These are phyloP conservation scores for Wickerhamomyces bovis DNA, from an alignment of 805 yeast species.

Conservation along the genomic window DNA sequence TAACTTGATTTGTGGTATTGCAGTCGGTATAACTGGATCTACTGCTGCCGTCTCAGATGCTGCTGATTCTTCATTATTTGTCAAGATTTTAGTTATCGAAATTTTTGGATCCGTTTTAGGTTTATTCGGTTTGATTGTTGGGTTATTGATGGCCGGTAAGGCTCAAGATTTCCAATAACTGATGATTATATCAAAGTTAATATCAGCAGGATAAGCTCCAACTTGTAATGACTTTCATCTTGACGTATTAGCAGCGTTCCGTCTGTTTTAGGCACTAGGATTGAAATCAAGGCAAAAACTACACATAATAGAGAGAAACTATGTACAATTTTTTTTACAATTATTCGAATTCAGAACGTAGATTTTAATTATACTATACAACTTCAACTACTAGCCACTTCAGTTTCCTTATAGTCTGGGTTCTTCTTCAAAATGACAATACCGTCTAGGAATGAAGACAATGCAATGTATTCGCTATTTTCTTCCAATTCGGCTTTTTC, in stretches of 20 bases:
- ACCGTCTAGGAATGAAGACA: conserved; percentile 83
- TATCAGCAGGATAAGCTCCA: too few species aligned
- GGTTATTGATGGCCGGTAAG: conserved; percentile 93
- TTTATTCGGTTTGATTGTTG: conserved; percentile 92
- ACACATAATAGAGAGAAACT: neutral
- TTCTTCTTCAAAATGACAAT: conserved; percentile 88
- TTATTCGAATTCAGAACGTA: neutral
- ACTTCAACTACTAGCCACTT: conserved; percentile 16
- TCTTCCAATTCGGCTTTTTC: conserved; percentile 94
- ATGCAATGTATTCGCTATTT: conserved; percentile 83
- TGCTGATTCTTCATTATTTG: conserved; percentile 91
- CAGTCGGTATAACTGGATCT: conserved; percentile 96
- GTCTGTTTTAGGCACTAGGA: too few species aligned
- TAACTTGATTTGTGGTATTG: conserved; percentile 92
- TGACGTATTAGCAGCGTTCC: too few species aligned
- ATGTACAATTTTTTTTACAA: neutral
- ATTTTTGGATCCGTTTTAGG: conserved; percentile 97
- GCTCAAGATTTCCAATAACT: conserved; percentile 75
- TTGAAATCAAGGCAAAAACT: neutral
- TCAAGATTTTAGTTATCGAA: conserved; percentile 92
- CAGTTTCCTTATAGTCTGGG: conserved; percentile 72
- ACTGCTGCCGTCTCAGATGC: conserved; percentile 99
- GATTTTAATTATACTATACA: neutral
- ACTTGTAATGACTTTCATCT: too few species aligned
- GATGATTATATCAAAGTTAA: too few species aligned